phyloP scores from a whole-genome alignment of 768 basidiomycete genomes.

The Austroboletus festivus region DNA sequence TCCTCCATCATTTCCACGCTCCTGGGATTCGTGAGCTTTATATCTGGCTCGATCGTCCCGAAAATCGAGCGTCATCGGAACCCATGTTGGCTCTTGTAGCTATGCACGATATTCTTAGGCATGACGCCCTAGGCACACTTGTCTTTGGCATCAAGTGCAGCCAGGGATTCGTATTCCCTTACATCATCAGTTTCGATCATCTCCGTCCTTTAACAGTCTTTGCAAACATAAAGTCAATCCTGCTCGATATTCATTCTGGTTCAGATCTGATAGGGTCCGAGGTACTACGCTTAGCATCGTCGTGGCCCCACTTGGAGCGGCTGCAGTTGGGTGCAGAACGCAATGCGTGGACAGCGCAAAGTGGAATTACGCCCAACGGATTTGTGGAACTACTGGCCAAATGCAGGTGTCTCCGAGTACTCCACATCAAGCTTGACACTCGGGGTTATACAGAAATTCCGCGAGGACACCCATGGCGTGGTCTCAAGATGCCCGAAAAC shows the following conservation, averaged over 20 bases:
- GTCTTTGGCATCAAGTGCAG: background rate
- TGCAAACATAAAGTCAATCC: constrained; percentile 2
- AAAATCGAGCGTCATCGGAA: too few species aligned
- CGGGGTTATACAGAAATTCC: constrained; percentile 8
- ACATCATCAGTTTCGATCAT: background rate
- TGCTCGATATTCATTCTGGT: background rate
- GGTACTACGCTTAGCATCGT: constrained; percentile 12
- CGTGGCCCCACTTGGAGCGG: constrained; percentile 6
- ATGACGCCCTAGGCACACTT: background rate
- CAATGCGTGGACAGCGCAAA: constrained; percentile 3
- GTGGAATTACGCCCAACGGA: constrained; percentile 9
- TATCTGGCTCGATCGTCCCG: background rate
- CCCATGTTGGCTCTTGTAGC: too few species aligned
- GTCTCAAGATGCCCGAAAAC: background rate
- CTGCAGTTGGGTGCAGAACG: background rate
- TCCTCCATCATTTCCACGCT: background rate
- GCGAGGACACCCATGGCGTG: constrained; percentile 11
- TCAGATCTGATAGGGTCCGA: constrained; percentile 6
- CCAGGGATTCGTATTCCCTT: too few species aligned
- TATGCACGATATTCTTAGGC: too few species aligned
- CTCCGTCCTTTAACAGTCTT: constrained; percentile 7
- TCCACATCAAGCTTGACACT: constrained; percentile 5
- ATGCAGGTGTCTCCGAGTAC: constrained; percentile 9
- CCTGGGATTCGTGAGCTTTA: background rate
- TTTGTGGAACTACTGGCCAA: constrained; percentile 11